Base-by-base conservation (phyloP, 139 green algal genomes). In the Picochlorum costavermella region DNA sequence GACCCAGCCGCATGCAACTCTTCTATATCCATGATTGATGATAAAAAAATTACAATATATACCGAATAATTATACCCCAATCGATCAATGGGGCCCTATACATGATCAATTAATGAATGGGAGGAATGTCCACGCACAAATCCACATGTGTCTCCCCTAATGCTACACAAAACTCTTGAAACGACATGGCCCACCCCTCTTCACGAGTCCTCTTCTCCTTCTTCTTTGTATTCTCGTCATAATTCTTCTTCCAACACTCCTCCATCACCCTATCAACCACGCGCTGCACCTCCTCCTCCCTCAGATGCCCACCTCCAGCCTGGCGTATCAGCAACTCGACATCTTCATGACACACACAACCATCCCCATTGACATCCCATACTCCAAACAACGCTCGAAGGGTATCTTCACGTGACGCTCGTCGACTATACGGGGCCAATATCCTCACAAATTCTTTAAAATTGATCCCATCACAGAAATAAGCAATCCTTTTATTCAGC, bases 381-480 rank as follows among this genome's bases (percentile, higher is more conserved):
- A 94, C 75, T 0, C 64, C 23, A 53, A 95, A 93, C 53, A 95
- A 84, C 51, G 83, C 78, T 2, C 64, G 56, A n/a, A 94, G 44
- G 69, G 89, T 91, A 57, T 91, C 81, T 10, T 96, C 81, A 1
- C 68, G 44, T 25, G 33, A 75, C 0, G 89, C 87, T 0, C 72
- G 67, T 1, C 53, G 31, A 56, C 77, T 90, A 75, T 95, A 94
- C 23, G 89, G 76, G n/a, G 83, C 68, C 43, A 98, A 73, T 30
- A 96, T 66, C 80, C 80, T 43, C 1, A 88, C 79, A 74, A 97
- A 97, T 30, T 96, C 86, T 59, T 84, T 84, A 62, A 96, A 96
- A 76, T 98, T 97, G 13, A 92, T 82, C 37, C 74, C 83, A 48
- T 96, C 88, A 64, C 90, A 92, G 45, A 92, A 73, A 17, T 84